Percentiles rank a stretch among this genome's conserved stretches.
Conservation (phyloP, 768 basidiomycete species). For the Naganishia randhawae region DNA sequence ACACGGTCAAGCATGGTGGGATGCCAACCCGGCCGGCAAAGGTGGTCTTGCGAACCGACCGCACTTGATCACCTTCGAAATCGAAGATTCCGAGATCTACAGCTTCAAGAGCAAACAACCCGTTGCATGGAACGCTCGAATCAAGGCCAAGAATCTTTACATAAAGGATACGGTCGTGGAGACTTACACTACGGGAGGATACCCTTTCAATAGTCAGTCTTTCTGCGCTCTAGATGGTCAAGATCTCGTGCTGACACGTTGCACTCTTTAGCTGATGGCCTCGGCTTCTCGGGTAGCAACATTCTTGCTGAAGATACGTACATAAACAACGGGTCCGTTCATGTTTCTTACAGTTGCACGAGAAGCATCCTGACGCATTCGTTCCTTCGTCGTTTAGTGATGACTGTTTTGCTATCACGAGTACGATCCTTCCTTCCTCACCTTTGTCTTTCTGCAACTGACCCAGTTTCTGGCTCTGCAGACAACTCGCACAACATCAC, state of each 20-base stretch:
- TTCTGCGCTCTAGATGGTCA: not conserved
- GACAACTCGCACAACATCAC: constrained; percentile 53
- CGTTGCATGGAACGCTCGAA: constrained; percentile 52
- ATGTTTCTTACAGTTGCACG: not conserved
- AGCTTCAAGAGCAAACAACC: constrained; percentile 56
- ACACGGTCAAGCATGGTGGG: constrained; percentile 58
- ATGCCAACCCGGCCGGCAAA: constrained; percentile 51
- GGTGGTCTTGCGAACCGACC: constrained; percentile 52
- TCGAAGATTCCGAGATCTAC: constrained; percentile 52
- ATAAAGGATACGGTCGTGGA: constrained; percentile 36
- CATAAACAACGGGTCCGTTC: constrained; percentile 51
- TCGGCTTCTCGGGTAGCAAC: constrained; percentile 36
- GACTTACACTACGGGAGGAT: constrained; percentile 30
- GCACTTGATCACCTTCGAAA: constrained; percentile 57
- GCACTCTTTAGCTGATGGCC: constrained; percentile 29
- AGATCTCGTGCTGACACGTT: not conserved
- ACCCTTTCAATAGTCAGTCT: constrained; percentile 34
- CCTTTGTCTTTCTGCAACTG: not conserved
- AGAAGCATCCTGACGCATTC: not conserved
- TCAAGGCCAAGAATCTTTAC: constrained; percentile 38
- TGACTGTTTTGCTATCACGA: constrained; percentile 54
- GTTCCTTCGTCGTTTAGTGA: constrained; percentile 43
- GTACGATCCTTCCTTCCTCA: not conserved
- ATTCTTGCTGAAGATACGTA: constrained; percentile 44
- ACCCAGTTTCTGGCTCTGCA: constrained; percentile 45